Percentiles rank a stretch among this genome's conserved stretches.
phyloP scores from a whole-genome alignment of 305 asterid genomes.

The Fraxinus albicans region DNA sequence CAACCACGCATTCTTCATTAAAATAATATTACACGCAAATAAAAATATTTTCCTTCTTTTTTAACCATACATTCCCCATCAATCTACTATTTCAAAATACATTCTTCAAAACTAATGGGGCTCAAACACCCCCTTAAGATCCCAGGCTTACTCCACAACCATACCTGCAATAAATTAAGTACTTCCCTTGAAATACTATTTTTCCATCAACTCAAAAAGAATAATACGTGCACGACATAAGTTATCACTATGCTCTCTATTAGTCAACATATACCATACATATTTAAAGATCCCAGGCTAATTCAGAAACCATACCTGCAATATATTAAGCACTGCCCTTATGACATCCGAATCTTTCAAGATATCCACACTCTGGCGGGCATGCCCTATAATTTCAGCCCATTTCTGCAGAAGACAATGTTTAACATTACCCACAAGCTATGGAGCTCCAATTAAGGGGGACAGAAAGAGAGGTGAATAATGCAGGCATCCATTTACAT shows the following conservation, averaged over 20 bases:
- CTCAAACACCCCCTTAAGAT: neutral
- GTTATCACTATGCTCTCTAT: neutral
- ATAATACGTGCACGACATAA: neutral
- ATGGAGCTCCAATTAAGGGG: neutral
- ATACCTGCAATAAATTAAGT: slow-evolving; percentile 93
- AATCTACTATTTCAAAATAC: too few relatives aligned
- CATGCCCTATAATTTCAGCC: slow-evolving; percentile 93
- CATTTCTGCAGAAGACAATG: slow-evolving; percentile 66
- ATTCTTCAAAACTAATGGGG: too few relatives aligned
- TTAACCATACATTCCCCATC: too few relatives aligned
- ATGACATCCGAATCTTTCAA: slow-evolving; percentile 88
- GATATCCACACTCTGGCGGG: slow-evolving; percentile 82
- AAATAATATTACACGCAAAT: too few relatives aligned
- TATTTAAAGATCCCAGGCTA: slow-evolving; percentile 1
- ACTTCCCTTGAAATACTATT: slow-evolving; percentile 51
- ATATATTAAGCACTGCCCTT: slow-evolving; percentile 87
- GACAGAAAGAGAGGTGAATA: neutral
- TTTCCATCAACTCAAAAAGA: slow-evolving; percentile 7
- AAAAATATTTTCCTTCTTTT: too few relatives aligned
- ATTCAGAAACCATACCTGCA: slow-evolving; percentile 64
- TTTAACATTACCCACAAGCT: slow-evolving; percentile 31
- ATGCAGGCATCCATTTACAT: neutral
- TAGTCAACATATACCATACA: neutral
- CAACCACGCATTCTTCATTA: too few relatives aligned
- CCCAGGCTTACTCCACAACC: slow-evolving; percentile 18